These are phyloP conservation scores for Starmerella khaoyaiensis DNA, from an alignment of 805 yeast genomes.

Conservation along the genomic window DNA sequence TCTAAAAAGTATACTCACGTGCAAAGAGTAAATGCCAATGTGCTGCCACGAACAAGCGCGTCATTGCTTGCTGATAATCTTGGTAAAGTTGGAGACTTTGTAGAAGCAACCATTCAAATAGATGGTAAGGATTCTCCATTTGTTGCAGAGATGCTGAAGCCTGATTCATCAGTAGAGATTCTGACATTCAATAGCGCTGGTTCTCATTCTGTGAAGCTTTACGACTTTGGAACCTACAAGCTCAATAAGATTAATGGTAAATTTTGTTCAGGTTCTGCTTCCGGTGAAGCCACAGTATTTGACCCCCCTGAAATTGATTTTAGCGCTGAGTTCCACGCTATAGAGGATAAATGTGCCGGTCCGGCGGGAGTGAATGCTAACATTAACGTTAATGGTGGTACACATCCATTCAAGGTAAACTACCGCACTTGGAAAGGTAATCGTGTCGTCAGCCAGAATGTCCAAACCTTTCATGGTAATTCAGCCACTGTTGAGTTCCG, in stretches of 20 bases:
- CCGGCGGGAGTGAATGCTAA: conserved; percentile 74
- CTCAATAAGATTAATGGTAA: conserved; percentile 43
- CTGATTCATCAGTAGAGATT: conserved; percentile 5
- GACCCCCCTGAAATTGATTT: conserved; percentile 43
- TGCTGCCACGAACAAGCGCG: conserved; percentile 1
- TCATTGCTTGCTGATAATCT: background rate
- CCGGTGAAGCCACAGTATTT: conserved; percentile 42
- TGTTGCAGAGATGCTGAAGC: conserved; percentile 24
- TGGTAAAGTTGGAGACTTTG: conserved; percentile 2
- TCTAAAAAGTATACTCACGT: background rate
- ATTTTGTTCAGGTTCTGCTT: conserved; percentile 57
- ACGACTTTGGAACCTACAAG: conserved; percentile 51
- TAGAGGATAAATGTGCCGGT: conserved; percentile 82
- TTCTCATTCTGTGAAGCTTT: background rate
- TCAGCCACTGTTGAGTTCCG: conserved; percentile 43
- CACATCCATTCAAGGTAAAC: conserved; percentile 66
- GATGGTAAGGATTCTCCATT: conserved; percentile 37
- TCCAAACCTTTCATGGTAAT: conserved; percentile 15
- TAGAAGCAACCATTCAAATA: conserved; percentile 12
- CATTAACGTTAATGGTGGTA: conserved; percentile 48
- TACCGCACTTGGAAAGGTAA: conserved; percentile 39
- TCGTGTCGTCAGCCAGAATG: conserved; percentile 15
- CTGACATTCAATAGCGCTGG: conserved; percentile 1
- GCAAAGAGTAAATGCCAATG: conserved; percentile 1
- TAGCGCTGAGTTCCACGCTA: conserved; percentile 37